Evolutionary conservation across 2,329 filamentous ascomycete genomes (phyloP), one percentile per base, ranked within the genome.

Genomic region (Colletotrichum tropicicola): DNA sequence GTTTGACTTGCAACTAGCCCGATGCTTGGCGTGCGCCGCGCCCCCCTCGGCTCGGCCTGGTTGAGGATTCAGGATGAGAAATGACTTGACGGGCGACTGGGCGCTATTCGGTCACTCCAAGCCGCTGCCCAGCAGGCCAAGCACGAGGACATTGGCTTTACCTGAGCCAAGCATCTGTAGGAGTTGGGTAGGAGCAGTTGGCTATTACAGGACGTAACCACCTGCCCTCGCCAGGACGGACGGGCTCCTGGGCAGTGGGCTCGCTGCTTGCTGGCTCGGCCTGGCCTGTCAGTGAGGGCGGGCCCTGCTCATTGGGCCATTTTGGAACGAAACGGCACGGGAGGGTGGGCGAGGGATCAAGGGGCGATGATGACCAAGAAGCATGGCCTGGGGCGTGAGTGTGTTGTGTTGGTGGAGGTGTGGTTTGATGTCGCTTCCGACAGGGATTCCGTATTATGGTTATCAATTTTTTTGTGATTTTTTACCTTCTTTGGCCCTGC

Each of bases 1-100:
- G 45, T 45, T 63, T 44, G 47, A 35, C 54, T 59, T 58, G 45
- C 27, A 43, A n/a, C 45, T 37, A 58, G 27, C 25, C 35, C 35
- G 35, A 49, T 45, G 59, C 53, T 58, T 62, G 53, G 53, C 54
- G 39, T n/a, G 39, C 19, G n/a, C 19, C 19, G 17, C 17, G n/a
- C 19, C 10, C 19, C 19, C 19, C 10, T 10, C 6, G 3, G 15
- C 17, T 48, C 23, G n/a, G 25, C 39, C 43, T 17, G 28, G 43
- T 48, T 10, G 37, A 48, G 32, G 54, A 35, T 39, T 37, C 30
- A 27, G 32, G n/a, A 35, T 35, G 32, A 12, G 13, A 15, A n/a
- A 35, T 35, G 32, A 35, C 32, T 35, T 12, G 32, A 30, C 28
- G 7, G 28, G 12, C 28, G 28, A 30, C 28, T 30, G 7, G 28